phyloP scores from a whole-genome alignment of 139 green algal species.

The Tetraselmis striata region DNA sequence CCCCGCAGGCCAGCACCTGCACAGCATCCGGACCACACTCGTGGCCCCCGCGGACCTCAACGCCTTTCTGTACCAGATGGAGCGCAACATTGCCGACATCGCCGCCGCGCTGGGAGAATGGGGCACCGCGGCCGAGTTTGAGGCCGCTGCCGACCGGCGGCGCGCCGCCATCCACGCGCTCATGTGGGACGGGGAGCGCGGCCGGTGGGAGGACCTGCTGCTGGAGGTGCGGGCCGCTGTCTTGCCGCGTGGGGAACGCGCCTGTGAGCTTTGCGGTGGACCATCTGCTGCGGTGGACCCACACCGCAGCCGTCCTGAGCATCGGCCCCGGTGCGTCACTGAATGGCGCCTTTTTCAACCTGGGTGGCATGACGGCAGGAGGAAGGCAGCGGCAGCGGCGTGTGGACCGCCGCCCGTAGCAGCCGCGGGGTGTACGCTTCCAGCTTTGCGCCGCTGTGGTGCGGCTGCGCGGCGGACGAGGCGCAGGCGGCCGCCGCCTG shows the following conservation, averaged over 20 bases:
- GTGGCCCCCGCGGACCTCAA: slow-evolving; percentile 92
- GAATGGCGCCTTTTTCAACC: no score
- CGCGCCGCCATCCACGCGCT: slow-evolving; percentile 48
- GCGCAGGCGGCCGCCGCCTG: slow-evolving; percentile 18
- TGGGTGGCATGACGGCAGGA: slow-evolving; percentile 1
- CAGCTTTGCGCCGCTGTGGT: slow-evolving; percentile 85
- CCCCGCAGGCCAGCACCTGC: slow-evolving; percentile 21
- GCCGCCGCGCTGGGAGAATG: slow-evolving; percentile 18
- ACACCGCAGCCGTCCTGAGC: no score
- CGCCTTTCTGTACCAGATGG: slow-evolving; percentile 61
- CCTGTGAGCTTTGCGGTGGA: no score
- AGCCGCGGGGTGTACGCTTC: slow-evolving; percentile 43
- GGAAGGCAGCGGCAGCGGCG: not conserved
- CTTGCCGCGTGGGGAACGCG: no score
- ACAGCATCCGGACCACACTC: slow-evolving; percentile 64
- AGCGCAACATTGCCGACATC: slow-evolving; percentile 40
- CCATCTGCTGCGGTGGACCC: no score
- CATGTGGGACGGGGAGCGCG: slow-evolving; percentile 54
- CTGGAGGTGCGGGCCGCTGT: no score
- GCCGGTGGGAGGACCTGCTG: slow-evolving; percentile 66
- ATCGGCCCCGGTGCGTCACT: no score
- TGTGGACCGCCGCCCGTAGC: not conserved
- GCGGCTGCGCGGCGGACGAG: slow-evolving; percentile 17
- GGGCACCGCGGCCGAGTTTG: slow-evolving; percentile 15
- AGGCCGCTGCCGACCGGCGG: slow-evolving; percentile 8